Percentiles rank a stretch among this genome's conserved stretches.
Conservation (phyloP, 2,329 filamentous ascomycete genomes). For the Sarocladium brachiariae region DNA sequence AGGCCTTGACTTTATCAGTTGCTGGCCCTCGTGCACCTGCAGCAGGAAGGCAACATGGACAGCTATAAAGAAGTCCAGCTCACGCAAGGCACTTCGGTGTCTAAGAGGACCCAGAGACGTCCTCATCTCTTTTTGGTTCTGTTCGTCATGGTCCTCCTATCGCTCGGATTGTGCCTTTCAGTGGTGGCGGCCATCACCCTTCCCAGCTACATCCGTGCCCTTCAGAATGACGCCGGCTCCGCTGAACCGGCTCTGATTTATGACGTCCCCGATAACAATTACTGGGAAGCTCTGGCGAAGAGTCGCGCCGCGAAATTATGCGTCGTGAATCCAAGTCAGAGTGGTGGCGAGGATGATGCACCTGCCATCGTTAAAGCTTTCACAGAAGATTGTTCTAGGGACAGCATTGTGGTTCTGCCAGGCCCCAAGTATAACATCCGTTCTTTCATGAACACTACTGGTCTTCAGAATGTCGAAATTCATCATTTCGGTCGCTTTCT, state of each 20-base stretch:
- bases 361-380: conserved; percentile 25
- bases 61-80: no score
- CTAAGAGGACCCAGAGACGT: no score
- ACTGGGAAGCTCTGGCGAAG: conserved; percentile 13
- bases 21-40: no score
- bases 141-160: background rate
- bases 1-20: no score
- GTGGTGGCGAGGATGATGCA: conserved; percentile 25
- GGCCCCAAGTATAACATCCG: conserved; percentile 28
- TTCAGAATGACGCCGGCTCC: background rate
- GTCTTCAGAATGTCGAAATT: conserved; percentile 32
- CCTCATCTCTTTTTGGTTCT: background rate
- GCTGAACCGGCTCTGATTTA: background rate
- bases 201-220: background rate
- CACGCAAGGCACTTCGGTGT: no score
- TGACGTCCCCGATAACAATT: background rate
- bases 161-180: background rate
- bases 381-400: conserved; percentile 22
- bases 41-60: no score
- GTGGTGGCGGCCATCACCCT: background rate
- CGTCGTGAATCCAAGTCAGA: conserved; percentile 19
- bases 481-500: conserved; percentile 32
- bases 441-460: conserved; percentile 26
- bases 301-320: conserved; percentile 19
- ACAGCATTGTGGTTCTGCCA: conserved; percentile 25